Conservation (phyloP, 768 basidiomycete species). For the Rickenella mellea region DNA sequence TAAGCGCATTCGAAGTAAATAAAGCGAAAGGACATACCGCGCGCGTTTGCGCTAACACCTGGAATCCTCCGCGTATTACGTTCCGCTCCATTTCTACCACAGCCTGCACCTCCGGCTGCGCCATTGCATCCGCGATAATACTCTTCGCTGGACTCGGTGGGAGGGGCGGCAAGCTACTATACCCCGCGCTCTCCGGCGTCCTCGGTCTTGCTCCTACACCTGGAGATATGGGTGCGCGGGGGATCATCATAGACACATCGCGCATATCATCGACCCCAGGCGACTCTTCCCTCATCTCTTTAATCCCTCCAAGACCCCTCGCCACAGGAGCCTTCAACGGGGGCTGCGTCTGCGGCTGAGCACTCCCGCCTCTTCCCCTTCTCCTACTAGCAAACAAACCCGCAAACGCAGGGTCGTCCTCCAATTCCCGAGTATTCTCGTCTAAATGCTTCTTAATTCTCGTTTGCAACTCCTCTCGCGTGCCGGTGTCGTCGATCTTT, state of each 20-base stretch:
- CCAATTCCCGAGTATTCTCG: conserved; percentile 38
- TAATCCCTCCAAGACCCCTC: no score
- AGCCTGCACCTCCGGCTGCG: conserved; percentile 9
- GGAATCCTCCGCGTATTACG: background rate
- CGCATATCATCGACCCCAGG: conserved; percentile 36
- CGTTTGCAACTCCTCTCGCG: conserved; percentile 51
- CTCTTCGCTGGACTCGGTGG: conserved; percentile 25
- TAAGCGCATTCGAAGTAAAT: no score
- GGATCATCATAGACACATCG: conserved; percentile 45
- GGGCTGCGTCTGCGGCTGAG: background rate
- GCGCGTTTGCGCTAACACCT: conserved; percentile 2
- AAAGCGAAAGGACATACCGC: background rate
- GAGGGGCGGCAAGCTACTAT: conserved; percentile 30
- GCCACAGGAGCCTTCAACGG: background rate
- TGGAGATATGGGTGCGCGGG: conserved; percentile 33
- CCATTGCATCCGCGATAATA: conserved; percentile 14
- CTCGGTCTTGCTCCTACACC: conserved; percentile 6
- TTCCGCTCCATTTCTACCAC: conserved; percentile 7
- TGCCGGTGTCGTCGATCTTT: conserved; percentile 42
- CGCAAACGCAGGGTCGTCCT: conserved; percentile 46
- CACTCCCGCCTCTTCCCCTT: no score
- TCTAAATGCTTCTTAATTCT: conserved; percentile 60
- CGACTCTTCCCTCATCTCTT: conserved; percentile 33
- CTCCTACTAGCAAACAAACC: conserved; percentile 50
- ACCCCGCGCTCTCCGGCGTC: no score